A percentile compares a stretch with the other conserved stretches of the same genome.
Evolutionary conservation across 208 protist species (phyloP).

Genomic region (Zelonia costaricensis): DNA sequence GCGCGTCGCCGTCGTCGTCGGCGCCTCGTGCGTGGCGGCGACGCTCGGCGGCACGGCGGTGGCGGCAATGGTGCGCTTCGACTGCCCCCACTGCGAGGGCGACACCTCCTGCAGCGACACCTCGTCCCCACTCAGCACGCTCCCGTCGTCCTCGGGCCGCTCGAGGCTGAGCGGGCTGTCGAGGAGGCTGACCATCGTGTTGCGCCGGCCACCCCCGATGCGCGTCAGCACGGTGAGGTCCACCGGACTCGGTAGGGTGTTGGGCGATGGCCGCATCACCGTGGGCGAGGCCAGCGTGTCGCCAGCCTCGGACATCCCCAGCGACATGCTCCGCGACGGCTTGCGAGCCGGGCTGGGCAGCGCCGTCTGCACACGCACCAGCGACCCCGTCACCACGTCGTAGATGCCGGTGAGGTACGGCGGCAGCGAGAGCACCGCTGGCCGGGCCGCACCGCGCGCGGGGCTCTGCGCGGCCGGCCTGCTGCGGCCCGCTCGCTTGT

Average conservation of each 20-base stretch:
- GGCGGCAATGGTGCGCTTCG: slow-evolving; percentile 1
- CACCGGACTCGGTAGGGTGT: too few species aligned
- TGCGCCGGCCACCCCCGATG: too few species aligned
- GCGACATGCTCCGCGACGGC: background rate
- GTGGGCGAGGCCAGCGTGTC: too few species aligned
- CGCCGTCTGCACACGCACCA: slow-evolving; percentile 52
- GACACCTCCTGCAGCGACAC: background rate
- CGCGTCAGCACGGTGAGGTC: too few species aligned
- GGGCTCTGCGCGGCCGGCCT: background rate
- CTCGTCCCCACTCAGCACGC: too few species aligned
- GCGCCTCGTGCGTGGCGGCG: background rate
- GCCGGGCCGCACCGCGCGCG: background rate
- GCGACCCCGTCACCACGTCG: slow-evolving; percentile 70
- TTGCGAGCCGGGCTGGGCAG: background rate
- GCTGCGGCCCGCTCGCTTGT: background rate
- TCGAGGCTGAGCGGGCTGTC: too few species aligned
- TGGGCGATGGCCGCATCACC: too few species aligned
- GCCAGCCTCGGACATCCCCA: too few species aligned
- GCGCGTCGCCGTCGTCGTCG: background rate
- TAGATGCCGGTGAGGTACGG: slow-evolving; percentile 85
- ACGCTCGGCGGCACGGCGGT: background rate
- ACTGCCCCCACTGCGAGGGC: slow-evolving; percentile 1
- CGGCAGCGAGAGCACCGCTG: slow-evolving; percentile 42
- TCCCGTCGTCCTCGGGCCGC: background rate
- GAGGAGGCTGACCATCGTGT: too few species aligned